A percentile compares a stretch with the other conserved stretches of the same genome.
phyloP scores from a whole-genome alignment of 805 yeast species.

The Pichia nakasei region DNA sequence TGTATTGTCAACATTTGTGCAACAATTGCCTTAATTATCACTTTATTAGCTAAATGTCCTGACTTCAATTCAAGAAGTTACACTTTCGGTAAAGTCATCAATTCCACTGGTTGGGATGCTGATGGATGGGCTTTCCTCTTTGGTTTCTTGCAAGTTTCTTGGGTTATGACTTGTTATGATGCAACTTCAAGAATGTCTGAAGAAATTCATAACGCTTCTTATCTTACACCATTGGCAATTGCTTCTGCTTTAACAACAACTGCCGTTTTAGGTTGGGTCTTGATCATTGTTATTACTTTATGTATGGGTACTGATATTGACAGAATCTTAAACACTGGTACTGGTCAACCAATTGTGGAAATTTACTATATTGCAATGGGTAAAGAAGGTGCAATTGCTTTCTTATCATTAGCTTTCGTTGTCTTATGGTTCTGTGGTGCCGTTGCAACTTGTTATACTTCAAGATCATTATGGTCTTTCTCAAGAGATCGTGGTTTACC shows the following conservation, averaged over 20 bases:
- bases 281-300: conserved; percentile 39
- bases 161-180: conserved; percentile 54
- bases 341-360: conserved; percentile 49
- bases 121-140: conserved; percentile 51
- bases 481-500: conserved; percentile 51
- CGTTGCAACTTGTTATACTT: conserved; percentile 40
- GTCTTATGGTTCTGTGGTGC: conserved; percentile 47
- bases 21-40: conserved; percentile 41
- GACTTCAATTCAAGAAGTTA: conserved; percentile 34
- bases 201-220: conserved; percentile 46
- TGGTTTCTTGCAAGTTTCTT: conserved; percentile 48
- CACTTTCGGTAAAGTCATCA: conserved; percentile 40
- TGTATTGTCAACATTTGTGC: conserved; percentile 42
- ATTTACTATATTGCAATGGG: conserved; percentile 44
- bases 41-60: conserved; percentile 46
- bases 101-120: conserved; percentile 41
- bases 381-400: conserved; percentile 43
- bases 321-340: conserved; percentile 23
- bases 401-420: conserved; percentile 38
- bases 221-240: conserved; percentile 51
- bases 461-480: conserved; percentile 49
- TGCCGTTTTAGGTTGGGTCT: conserved; percentile 41
- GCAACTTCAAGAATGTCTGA: conserved; percentile 49
- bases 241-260: conserved; percentile 43
- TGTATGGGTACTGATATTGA: conserved; percentile 34